These are phyloP conservation scores for Physcia stellaris DNA, from an alignment of 495 filamentous ascomycete species.

Conservation along the genomic window DNA sequence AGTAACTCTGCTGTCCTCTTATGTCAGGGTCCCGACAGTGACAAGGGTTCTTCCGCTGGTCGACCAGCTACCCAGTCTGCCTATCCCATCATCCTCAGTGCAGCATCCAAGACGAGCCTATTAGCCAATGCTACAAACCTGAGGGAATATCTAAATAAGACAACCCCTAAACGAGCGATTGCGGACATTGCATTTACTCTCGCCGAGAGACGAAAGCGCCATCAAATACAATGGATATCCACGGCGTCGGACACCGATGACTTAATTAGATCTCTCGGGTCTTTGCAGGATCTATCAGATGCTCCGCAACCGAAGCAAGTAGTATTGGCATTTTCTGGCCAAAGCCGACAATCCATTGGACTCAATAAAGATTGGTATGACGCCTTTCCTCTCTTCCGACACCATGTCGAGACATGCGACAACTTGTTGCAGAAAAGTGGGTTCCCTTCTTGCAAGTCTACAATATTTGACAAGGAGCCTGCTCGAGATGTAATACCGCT, in stretches of 20 bases:
- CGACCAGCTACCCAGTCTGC: not conserved
- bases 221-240: conserved; percentile 1
- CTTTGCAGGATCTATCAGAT: too few relatives aligned
- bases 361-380: conserved; percentile 20
- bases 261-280: not conserved
- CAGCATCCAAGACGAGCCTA: conserved; percentile 6
- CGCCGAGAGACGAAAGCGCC: conserved; percentile 2
- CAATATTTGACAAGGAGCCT: conserved; percentile 29
- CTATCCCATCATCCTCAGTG: conserved; percentile 12
- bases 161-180: conserved; percentile 1
- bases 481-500: conserved; percentile 27
- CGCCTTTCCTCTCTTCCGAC: conserved; percentile 16
- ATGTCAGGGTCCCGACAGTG: conserved; percentile 3
- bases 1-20: conserved; percentile 29
- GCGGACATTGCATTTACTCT: conserved; percentile 12
- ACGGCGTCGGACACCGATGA: conserved; percentile 3
- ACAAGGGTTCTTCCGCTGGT: not conserved
- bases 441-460: conserved; percentile 24
- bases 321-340: conserved; percentile 24
- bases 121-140: conserved; percentile 10
- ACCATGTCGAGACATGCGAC: conserved; percentile 19
- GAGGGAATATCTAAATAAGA: not conserved
- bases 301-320: conserved; percentile 10
- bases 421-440: not conserved
- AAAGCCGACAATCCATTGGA: conserved; percentile 12